Evolutionary conservation across 1,139 yeast species (phyloP).

Genomic region (Arxiozyma heterogenica): DNA sequence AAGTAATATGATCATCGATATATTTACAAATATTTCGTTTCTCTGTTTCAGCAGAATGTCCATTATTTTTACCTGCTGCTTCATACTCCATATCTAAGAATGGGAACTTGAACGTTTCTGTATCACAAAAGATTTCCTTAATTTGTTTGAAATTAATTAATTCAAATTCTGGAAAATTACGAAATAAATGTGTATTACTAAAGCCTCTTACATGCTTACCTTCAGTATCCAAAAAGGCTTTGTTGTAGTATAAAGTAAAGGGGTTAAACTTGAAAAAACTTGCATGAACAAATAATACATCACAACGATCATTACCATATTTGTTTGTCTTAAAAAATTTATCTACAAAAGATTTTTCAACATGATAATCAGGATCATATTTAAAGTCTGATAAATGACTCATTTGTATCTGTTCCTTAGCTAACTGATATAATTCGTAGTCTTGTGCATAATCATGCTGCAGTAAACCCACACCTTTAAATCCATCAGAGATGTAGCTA

Average conservation of each 20-base stretch:
- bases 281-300: conserved; percentile 44
- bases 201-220: conserved; percentile 30
- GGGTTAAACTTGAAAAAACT: conserved; percentile 61
- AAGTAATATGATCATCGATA: conserved; percentile 12
- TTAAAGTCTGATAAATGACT: conserved; percentile 7
- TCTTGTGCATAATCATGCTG: conserved; percentile 39
- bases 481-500: conserved; percentile 8
- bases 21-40: conserved; percentile 12
- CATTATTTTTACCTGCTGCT: conserved; percentile 6
- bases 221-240: background rate
- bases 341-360: conserved; percentile 11
- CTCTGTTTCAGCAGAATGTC: background rate
- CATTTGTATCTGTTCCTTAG: conserved; percentile 10
- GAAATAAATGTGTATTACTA: conserved; percentile 5
- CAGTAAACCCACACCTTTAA: conserved; percentile 37
- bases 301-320: conserved; percentile 7
- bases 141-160: conserved; percentile 15
- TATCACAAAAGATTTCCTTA: conserved; percentile 13
- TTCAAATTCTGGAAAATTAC: conserved; percentile 17
- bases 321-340: conserved; percentile 11
- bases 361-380: conserved; percentile 13
- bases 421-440: conserved; percentile 25
- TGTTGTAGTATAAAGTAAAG: conserved; percentile 38
- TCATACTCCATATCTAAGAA: conserved; percentile 9
- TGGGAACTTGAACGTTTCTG: conserved; percentile 10